phyloP scores from a whole-genome alignment of 495 filamentous ascomycete genomes.

The Neurospora africana region DNA sequence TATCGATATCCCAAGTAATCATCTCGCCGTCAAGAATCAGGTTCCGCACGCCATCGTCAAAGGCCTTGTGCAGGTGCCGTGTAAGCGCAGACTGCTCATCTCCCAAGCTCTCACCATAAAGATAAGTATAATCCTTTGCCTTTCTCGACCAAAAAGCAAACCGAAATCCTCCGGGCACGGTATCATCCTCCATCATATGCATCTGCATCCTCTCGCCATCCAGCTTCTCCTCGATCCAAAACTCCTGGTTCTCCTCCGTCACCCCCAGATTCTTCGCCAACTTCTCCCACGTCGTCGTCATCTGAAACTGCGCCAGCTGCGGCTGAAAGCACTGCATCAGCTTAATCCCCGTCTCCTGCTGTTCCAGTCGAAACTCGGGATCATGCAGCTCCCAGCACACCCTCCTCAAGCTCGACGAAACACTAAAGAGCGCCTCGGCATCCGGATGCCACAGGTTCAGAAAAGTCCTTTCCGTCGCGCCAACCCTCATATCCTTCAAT shows the following conservation, averaged over 20 bases:
- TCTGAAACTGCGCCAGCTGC: slow-evolving; percentile 91
- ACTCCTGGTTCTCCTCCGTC: slow-evolving; percentile 59
- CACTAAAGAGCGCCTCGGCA: slow-evolving; percentile 79
- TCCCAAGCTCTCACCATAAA: slow-evolving; percentile 71
- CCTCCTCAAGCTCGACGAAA: slow-evolving; percentile 80
- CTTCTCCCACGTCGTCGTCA: slow-evolving; percentile 66
- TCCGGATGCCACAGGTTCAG: slow-evolving; percentile 91
- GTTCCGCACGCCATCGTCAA: slow-evolving; percentile 63
- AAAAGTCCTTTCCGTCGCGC: slow-evolving; percentile 87
- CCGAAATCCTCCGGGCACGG: slow-evolving; percentile 53
- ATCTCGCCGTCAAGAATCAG: slow-evolving; percentile 95
- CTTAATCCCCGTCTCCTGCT: slow-evolving; percentile 60
- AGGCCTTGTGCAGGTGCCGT: slow-evolving; percentile 66
- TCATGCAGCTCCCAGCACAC: slow-evolving; percentile 95
- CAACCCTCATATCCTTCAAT: slow-evolving; percentile 94
- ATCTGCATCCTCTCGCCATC: slow-evolving; percentile 97
- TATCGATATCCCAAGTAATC: slow-evolving; percentile 94
- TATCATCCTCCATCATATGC: slow-evolving; percentile 71
- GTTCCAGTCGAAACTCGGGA: slow-evolving; percentile 60
- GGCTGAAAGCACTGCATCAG: slow-evolving; percentile 97
- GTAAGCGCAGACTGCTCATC: slow-evolving; percentile 74
- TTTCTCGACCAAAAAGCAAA: slow-evolving; percentile 94
- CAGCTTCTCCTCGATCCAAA: slow-evolving; percentile 97
- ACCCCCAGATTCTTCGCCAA: slow-evolving; percentile 64
- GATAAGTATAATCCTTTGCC: slow-evolving; percentile 92